These are phyloP conservation scores for Protomyces pachydermus DNA, from an alignment of 1,139 yeast genomes.

Conservation along the genomic window DNA sequence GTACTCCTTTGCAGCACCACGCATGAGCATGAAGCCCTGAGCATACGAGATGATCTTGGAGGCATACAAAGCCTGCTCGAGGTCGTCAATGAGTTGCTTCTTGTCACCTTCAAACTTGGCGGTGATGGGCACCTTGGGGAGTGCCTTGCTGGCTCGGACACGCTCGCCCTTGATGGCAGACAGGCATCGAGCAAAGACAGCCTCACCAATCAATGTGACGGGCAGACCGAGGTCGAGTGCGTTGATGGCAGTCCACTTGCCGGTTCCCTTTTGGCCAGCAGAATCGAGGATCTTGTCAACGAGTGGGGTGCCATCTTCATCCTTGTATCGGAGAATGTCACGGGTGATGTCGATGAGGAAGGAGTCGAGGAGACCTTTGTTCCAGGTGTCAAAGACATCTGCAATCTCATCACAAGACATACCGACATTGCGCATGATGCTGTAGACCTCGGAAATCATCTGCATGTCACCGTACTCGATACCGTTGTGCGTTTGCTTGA, in stretches of 20 bases:
- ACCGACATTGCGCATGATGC: conserved; percentile 87
- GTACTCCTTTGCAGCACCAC: conserved; percentile 96
- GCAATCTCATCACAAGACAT: conserved; percentile 89
- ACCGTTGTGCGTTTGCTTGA: conserved; percentile 99
- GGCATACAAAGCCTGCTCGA: conserved; percentile 97
- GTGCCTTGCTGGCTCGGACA: conserved; percentile 69
- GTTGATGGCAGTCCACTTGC: conserved; percentile 99
- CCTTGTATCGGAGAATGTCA: conserved; percentile 82
- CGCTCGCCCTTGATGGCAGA: conserved; percentile 91
- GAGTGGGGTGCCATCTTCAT: conserved; percentile 81
- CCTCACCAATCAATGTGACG: conserved; percentile 96
- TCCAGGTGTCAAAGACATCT: conserved; percentile 88
- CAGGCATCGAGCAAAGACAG: conserved; percentile 93
- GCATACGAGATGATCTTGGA: conserved; percentile 98
- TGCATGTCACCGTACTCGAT: conserved; percentile 99
- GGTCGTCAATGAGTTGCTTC: conserved; percentile 78
- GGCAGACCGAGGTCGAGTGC: conserved; percentile 98
- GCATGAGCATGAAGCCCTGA: conserved; percentile 98
- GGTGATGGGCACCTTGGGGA: conserved; percentile 66
- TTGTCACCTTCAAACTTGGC: conserved; percentile 59
- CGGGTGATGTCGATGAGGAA: conserved; percentile 96
- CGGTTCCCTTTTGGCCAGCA: conserved; percentile 99
- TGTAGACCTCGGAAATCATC: conserved; percentile 96
- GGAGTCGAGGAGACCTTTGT: conserved; percentile 95
- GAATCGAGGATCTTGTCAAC: conserved; percentile 94